Evolutionary conservation across 2,329 filamentous ascomycete species (phyloP).

Genomic region (Fusarium incarnatum): DNA sequence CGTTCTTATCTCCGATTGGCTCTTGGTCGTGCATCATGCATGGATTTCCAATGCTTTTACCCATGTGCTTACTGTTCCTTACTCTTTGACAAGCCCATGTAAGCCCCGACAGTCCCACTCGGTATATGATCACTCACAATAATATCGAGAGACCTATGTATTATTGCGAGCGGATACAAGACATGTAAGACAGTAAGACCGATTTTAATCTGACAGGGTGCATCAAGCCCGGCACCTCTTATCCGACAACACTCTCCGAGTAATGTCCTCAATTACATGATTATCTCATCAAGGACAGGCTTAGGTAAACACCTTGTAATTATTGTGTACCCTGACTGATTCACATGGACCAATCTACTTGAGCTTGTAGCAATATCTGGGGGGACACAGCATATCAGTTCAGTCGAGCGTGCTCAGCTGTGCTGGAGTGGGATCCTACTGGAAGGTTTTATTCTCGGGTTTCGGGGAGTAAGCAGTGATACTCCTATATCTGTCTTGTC

Average conservation of each 20-base stretch:
- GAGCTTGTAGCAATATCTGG: background rate
- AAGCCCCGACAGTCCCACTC: background rate
- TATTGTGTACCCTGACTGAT: background rate
- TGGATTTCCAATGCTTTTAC: background rate
- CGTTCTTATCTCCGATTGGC: background rate
- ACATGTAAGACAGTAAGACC: background rate
- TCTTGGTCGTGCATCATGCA: background rate
- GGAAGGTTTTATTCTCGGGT: background rate
- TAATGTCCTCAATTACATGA: fast-evolving
- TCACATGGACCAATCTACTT: background rate
- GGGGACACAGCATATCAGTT: background rate
- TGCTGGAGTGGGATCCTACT: too few species aligned
- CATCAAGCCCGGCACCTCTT: background rate
- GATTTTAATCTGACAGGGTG: background rate
- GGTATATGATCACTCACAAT: background rate
- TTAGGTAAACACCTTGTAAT: background rate
- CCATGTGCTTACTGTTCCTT: background rate
- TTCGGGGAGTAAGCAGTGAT: background rate
- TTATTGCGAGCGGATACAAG: background rate
- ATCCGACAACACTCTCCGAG: background rate
- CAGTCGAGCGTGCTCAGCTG: background rate
- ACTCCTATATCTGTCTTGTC: background rate
- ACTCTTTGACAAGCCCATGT: background rate
- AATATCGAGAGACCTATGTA: background rate
- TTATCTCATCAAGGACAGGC: background rate